Base-by-base conservation (phyloP, 345 rosid species). In the Melastoma malabathricum region DNA sequence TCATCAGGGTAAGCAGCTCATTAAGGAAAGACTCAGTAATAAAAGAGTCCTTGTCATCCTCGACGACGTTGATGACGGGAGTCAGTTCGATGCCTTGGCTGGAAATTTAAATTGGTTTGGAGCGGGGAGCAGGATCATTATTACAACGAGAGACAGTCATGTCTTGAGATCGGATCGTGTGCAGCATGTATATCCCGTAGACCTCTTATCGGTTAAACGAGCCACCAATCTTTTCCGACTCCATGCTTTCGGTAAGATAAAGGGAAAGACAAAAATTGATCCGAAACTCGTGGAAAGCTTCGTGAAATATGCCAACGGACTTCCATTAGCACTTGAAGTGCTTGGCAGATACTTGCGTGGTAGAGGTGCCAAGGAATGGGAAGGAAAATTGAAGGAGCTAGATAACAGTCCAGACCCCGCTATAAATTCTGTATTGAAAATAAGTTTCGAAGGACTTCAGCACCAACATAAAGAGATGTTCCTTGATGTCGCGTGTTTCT, bases 401-500 rank as follows among this genome's bases (percentile, higher is more conserved):
- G 25, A 14, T 0, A 39, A 15, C 13, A 15, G 2, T 53, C 47
- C 56, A 2, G 17, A 39, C 6, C 5, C 15, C 17, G 15, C 5
- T 3, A 52, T 17, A 13, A 31, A 31, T 10, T 8, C 2, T 2
- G 44, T 14, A 7, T 44, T 52, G 3, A 52, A 52, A 39, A 13
- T 52, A 18, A 52, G 56, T 39, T 52, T 9, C 0, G 46, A 52
- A 6, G 45, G 56, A 31, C 29, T 52, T 9, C 15, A 31, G 10
- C 17, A 39, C 23, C 3, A 18, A 6, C 25, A 12, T 16, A 39
- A 34, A n/a, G 56, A 52, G 1, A 34, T 52, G 3, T 52, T 52
- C 9, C 44, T 52, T 31, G 45, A 52, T 19, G 41, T 52, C 12
- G 46, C 56, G 15, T 52, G 56, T 31, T 52, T 52, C 29, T 52